Evolutionary conservation across 2,329 filamentous ascomycete species (phyloP).

Genomic region (Botrytis cinerea): DNA sequence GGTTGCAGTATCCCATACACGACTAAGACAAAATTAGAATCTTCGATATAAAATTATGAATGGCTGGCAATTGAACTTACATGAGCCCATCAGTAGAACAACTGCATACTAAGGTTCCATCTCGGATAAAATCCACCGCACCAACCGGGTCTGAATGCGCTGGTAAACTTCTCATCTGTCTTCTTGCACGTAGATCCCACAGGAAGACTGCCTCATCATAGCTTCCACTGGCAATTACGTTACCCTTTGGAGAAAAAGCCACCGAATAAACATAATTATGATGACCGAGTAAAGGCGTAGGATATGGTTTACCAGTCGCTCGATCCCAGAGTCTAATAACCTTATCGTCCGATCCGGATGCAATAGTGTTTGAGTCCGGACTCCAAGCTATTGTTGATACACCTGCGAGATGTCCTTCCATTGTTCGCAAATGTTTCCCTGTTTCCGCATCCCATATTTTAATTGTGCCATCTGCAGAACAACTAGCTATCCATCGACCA

Average conservation of each 20-base stretch:
- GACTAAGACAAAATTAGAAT: constrained; percentile 48
- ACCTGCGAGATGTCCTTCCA: constrained; percentile 91
- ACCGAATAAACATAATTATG: constrained; percentile 96
- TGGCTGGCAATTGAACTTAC: constrained; percentile 48
- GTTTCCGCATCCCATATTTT: constrained; percentile 86
- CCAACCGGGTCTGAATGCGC: constrained; percentile 94
- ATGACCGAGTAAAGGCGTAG: constrained; percentile 71
- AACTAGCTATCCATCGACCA: constrained; percentile 84
- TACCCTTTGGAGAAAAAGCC: constrained; percentile 96
- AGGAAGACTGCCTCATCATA: constrained; percentile 97
- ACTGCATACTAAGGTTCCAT: constrained; percentile 88
- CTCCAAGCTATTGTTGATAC: constrained; percentile 94
- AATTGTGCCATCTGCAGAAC: constrained; percentile 84
- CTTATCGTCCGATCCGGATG: constrained; percentile 94
- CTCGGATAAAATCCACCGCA: constrained; percentile 88
- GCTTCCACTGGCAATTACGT: constrained; percentile 91
- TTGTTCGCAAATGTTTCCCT: constrained; percentile 79
- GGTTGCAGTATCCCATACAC: constrained; percentile 94
- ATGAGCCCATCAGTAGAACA: constrained; percentile 91
- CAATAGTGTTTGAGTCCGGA: constrained; percentile 82
- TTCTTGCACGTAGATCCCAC: constrained; percentile 89
- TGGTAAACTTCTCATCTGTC: constrained; percentile 85
- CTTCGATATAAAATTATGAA: not conserved
- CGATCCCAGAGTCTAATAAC: constrained; percentile 90
- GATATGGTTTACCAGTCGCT: constrained; percentile 58